Base-by-base conservation (phyloP, 441 rosid genomes). In the Metrosideros polymorpha region DNA sequence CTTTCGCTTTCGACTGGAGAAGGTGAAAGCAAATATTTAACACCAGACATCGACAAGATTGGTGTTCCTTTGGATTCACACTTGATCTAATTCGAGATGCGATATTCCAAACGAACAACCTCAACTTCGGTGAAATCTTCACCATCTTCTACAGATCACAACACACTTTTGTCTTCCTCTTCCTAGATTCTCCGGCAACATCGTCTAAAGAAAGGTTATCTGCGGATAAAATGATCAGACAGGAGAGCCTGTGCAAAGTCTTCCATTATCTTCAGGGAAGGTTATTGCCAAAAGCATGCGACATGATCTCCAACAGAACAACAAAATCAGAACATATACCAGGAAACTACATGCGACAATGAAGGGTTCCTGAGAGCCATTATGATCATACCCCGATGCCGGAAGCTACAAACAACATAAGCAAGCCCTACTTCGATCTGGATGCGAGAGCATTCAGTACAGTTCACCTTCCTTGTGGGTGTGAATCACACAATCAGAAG, bases 391-490 rank as follows among this genome's bases (percentile, higher is more conserved):
- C 79, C 45, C 47, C 43, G 15, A 47, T 5, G n/a, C 47, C 79
- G 35, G 35, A 66, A 66, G 45, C 77, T 66, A 35, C 77, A 61
- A 29, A 61, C 35, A 17, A 61, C 14, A 66, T 39, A 24, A 66
- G 79, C 79, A 66, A 66, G 47, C 79, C 79, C 79, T 35, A 66
- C 12, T 66, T 22, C 25, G 24, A 35, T 66, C 45, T n/a, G 27
- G 24, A 66, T 0, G n/a, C 8, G 4, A 35, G 14, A 66, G 10
- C 77, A 66, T 66, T 83, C 52, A 59, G 50, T 56, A 86, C 77
- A 87, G 88, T 45, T 87, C 88, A 25, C 56, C 42, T 84, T 87
- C 88, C 88, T 87, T 87, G 86, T 87, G 88, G 86, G 88, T 87
- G 76, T 87, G 84, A 61, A 87, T 87, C 84, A 84, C 86, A n/a